Base-by-base conservation (phyloP, 225 moss, liverwort and hornwort species). In the Pseudisothecium myosuroides region DNA sequence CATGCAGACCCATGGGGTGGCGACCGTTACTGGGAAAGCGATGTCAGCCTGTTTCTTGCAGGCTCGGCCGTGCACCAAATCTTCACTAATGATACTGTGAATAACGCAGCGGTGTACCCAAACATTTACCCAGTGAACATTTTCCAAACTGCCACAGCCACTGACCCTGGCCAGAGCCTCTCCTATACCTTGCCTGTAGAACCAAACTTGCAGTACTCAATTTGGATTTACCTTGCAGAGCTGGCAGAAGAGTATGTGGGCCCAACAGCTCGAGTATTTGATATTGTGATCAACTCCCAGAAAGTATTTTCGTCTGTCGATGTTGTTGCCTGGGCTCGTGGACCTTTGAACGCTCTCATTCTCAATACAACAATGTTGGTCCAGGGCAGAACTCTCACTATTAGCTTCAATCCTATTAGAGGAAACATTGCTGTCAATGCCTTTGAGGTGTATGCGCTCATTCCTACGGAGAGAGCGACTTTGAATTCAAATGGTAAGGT, bases 201-300 rank as follows among this genome's bases (percentile, higher is more conserved):
- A 36, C 89, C 97, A 6, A 94, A 95, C 47, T 91, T 87, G 83
- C 92, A 96, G 37, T 98, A 96, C 88, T 94, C 95, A 5, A 92
- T 98, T 60, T 98, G 97, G 96, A 81, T 98, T 47, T 96, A 98
- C 86, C 94, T 98, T 34, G 96, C 97, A 23, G 97, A 98, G 75
- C 94, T 98, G 61, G 89, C 81, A 10, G 74, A 54, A 20, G 67
- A 90, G 41, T 20, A 61, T 28, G 82, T 94, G 41, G 88, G 59
- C 12, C 55, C 94, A 7, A 85, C 75, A 20, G 80, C 93, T 67
- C 94, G 96, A 60, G 88, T 95, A 9, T 96, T 98, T 76, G 94
- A 98, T 73, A 91, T 98, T 7, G 67, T 94, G 27, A 93, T 93
- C 43, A 98, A 98, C 67, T 91, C 87, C 5, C 66, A 88, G 83